Conservation (phyloP, 805 yeast species). For the Kuraishia cidri region DNA sequence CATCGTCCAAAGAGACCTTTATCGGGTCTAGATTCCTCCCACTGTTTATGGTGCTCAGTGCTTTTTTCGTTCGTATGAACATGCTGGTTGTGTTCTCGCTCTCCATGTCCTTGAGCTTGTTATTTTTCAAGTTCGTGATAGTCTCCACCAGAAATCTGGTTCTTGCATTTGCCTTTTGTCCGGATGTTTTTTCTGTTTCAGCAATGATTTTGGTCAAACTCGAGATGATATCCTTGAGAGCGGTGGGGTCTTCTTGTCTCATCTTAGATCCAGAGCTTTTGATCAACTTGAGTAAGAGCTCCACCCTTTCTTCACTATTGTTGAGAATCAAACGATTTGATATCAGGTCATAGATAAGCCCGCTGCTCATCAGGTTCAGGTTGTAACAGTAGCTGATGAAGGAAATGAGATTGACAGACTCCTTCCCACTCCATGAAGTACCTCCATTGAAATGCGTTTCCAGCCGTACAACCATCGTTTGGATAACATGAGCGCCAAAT, state of each 20-base stretch:
- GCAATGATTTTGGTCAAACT: slow-evolving; percentile 41
- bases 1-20: slow-evolving; percentile 78
- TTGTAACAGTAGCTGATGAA: slow-evolving; percentile 70
- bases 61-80: slow-evolving; percentile 52
- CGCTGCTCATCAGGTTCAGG: slow-evolving; percentile 68
- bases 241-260: slow-evolving; percentile 82
- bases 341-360: slow-evolving; percentile 72
- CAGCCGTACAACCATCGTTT: slow-evolving; percentile 66
- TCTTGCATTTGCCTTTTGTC: slow-evolving; percentile 41
- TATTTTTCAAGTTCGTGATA: slow-evolving; percentile 77
- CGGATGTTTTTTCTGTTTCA: slow-evolving; percentile 19
- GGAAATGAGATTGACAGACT: slow-evolving; percentile 48
- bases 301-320: slow-evolving; percentile 67
- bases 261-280: slow-evolving; percentile 76
- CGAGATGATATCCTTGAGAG: slow-evolving; percentile 71
- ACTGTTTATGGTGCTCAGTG: slow-evolving; percentile 41
- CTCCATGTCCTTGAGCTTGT: slow-evolving; percentile 49
- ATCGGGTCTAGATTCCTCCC: slow-evolving; percentile 59
- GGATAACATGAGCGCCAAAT: slow-evolving; percentile 82
- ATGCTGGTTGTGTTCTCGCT: slow-evolving; percentile 46
- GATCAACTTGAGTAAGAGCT: slow-evolving; percentile 62
- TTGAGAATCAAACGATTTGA: slow-evolving; percentile 23
- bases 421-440: slow-evolving; percentile 18
- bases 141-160: slow-evolving; percentile 80
- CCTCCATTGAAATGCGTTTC: slow-evolving; percentile 28